These are phyloP conservation scores for Nicotiana noctiflora DNA, from an alignment of 257 asterid species.

Conservation along the genomic window DNA sequence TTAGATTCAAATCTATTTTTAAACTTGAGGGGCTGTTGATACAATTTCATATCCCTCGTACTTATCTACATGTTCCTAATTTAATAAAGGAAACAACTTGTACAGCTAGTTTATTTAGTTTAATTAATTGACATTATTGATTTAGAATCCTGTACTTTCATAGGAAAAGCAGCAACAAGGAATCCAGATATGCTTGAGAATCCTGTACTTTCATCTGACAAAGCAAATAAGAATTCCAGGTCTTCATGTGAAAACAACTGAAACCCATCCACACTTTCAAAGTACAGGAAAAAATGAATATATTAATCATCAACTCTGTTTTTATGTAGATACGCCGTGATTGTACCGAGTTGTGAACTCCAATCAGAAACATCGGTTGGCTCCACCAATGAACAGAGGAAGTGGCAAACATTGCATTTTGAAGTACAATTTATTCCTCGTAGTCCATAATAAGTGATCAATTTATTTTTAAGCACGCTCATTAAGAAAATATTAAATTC, in stretches of 20 bases:
- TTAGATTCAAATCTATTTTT: not conserved
- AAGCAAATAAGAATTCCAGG: not conserved
- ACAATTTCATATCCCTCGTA: not conserved
- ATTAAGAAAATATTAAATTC: too few relatives aligned
- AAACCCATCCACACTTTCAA: not conserved
- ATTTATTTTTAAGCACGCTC: too few relatives aligned
- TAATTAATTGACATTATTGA: not conserved
- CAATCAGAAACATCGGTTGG: not conserved
- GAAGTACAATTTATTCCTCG: not conserved
- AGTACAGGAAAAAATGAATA: not conserved
- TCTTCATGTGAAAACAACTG: slow-evolving; percentile 4
- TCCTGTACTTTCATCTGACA: not conserved
- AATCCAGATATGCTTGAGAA: not conserved
- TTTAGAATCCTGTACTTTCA: not conserved
- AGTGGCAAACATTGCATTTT: not conserved
- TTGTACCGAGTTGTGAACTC: not conserved
- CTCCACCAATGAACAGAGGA: not conserved
- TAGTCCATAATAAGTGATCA: too few relatives aligned
- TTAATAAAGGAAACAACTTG: not conserved
- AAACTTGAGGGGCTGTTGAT: not conserved
- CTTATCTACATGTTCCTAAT: not conserved
- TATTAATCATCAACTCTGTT: not conserved
- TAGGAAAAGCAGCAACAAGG: not conserved
- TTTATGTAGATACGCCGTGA: not conserved
- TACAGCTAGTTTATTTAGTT: not conserved